These are phyloP conservation scores for Lineolata rhizophorae DNA, from an alignment of 495 filamentous ascomycete species.

Conservation along the genomic window DNA sequence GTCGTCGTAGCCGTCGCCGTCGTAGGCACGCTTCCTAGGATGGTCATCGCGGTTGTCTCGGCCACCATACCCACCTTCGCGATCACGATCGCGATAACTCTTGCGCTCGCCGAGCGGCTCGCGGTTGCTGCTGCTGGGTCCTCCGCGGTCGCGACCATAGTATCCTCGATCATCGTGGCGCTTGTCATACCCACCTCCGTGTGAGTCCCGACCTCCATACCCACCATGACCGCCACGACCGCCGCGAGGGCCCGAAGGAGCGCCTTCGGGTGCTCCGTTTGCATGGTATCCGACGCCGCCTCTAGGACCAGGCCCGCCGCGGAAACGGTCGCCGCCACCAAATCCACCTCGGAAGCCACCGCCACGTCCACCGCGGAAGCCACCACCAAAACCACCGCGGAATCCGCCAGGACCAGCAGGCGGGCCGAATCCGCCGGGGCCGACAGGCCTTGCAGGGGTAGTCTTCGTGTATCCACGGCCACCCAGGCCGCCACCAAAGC, in stretches of 20 bases:
- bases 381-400: slow-evolving; percentile 24
- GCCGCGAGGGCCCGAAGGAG: slow-evolving; percentile 58
- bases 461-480: slow-evolving; percentile 85
- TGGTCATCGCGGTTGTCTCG: slow-evolving; percentile 36
- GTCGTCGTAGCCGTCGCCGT: slow-evolving; percentile 49
- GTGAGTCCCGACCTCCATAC: slow-evolving; percentile 12
- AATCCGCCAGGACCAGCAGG: slow-evolving; percentile 46
- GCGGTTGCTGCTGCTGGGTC: slow-evolving; percentile 40
- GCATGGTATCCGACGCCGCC: slow-evolving; percentile 20
- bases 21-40: slow-evolving; percentile 32
- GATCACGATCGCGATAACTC: slow-evolving; percentile 22
- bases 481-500: slow-evolving; percentile 80
- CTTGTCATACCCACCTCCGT: slow-evolving; percentile 37
- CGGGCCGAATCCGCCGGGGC: slow-evolving; percentile 28
- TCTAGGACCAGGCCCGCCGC: slow-evolving; percentile 9
- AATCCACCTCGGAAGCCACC: slow-evolving; percentile 35
- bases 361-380: slow-evolving; percentile 7
- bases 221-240: slow-evolving; percentile 25
- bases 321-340: slow-evolving; percentile 21
- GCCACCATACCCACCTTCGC: slow-evolving; percentile 28
- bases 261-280: slow-evolving; percentile 44
- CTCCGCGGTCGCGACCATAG: slow-evolving; percentile 26
- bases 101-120: slow-evolving; percentile 41
- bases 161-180: slow-evolving; percentile 37
- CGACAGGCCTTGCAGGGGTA: slow-evolving; percentile 46